Base-by-base conservation (phyloP, 202 grass and related monocot species). In the Zoysia matrella region DNA sequence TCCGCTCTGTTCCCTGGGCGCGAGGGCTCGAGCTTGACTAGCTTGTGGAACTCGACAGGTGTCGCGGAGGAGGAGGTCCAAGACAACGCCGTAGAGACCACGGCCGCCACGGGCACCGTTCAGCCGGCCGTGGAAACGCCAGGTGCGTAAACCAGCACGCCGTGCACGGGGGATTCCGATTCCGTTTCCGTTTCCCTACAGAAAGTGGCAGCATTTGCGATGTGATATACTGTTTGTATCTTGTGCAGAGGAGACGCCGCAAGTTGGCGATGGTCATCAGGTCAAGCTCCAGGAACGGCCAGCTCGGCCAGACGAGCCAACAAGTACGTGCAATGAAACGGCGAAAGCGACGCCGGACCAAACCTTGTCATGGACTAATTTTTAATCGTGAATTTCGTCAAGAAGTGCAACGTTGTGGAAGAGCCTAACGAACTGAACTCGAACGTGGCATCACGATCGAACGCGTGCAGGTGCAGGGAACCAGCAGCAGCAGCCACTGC, bases 261-360 rank as follows among this genome's bases (percentile, higher is more conserved):
- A 14, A 6, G 71, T 48, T 65, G 62, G 15, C n/a, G 74, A 36
- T 5, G 66, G 57, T 51, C 60, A 71, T 66, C 51, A 65, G 72
- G 46, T 58, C 6, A 72, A 85, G 67, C 67, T 77, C 12, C 77
- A 67, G 46, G 67, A 30, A 11, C 66, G 58, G 39, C 56, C 56
- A 53, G 76, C 16, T 3, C 56, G 11, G 61, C 61, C 30, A 43
- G 52, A 13, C 56, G 49, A 57, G 7, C 15, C 83, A 51, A 6
- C 69, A 74, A 46, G 83, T 73, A 86, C 30, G 76, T 67, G 76
- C 36, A 52, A 7, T 9, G 22, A 44, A 22, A 55, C 77, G 65
- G 77, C 77, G 77, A 71, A n/a, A 71, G 79, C 68, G 9, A 63
- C 47, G 68, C 56, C 68, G 36, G 15, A 62, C 68, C 79, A 5